A percentile compares a stretch with the other conserved stretches of the same genome.
phyloP scores from a whole-genome alignment of 2,329 filamentous ascomycete species.

The Colletotrichum simmondsii region DNA sequence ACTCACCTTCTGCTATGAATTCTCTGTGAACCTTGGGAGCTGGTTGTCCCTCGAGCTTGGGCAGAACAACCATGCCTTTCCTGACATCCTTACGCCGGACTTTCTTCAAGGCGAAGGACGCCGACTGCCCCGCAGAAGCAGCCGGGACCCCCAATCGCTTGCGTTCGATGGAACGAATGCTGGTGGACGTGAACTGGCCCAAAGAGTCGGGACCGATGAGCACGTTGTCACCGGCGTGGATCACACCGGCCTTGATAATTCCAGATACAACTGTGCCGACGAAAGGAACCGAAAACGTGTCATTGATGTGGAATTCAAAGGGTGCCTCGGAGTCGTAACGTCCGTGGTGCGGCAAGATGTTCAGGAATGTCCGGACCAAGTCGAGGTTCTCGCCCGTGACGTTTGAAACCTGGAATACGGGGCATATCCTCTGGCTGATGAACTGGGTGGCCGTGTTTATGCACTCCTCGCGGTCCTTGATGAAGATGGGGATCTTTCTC shows the following conservation, averaged over 20 bases:
- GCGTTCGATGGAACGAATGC: conserved; percentile 91
- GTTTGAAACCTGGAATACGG: conserved; percentile 97
- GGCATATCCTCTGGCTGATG: conserved; percentile 93
- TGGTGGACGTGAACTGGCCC: conserved; percentile 88
- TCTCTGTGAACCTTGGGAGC: conserved; percentile 77
- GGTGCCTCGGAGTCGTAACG: conserved; percentile 89
- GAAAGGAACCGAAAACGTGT: conserved; percentile 97
- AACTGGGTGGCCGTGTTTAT: conserved; percentile 97
- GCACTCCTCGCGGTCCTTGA: conserved; percentile 90
- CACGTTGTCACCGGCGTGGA: conserved; percentile 91
- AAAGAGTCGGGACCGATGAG: conserved; percentile 91
- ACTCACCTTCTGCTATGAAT: conserved; percentile 80
- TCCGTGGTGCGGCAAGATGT: conserved; percentile 93
- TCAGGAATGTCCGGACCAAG: conserved; percentile 90
- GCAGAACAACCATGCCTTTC: conserved; percentile 97
- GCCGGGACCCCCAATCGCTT: conserved; percentile 91
- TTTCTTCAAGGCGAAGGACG: conserved; percentile 89
- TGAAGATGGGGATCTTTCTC: conserved; percentile 94
- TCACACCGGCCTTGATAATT: conserved; percentile 87
- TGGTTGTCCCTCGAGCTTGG: conserved; percentile 80
- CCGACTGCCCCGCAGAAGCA: conserved; percentile 91
- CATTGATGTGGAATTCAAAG: conserved; percentile 96
- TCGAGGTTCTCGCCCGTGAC: conserved; percentile 94
- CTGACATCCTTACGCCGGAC: conserved; percentile 91
- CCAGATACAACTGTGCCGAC: conserved; percentile 96